phyloP scores from a whole-genome alignment of 2,329 filamentous ascomycete species.

The Fusarium sp. region DNA sequence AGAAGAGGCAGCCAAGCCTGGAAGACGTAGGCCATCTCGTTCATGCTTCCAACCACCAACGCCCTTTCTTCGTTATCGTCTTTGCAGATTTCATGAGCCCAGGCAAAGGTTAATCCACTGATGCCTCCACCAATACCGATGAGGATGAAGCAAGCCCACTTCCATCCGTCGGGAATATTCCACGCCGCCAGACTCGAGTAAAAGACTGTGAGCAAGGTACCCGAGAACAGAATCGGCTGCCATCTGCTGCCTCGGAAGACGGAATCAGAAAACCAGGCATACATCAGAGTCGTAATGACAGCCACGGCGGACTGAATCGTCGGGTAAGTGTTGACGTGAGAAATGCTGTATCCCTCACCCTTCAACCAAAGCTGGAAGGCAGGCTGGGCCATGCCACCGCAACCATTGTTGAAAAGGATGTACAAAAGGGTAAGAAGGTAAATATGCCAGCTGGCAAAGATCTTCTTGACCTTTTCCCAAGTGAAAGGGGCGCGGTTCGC shows the following conservation, averaged over 20 bases:
- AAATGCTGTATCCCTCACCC: conserved; percentile 54
- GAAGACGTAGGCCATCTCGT: conserved; percentile 76
- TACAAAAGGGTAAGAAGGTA: conserved; percentile 70
- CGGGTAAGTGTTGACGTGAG: conserved; percentile 64
- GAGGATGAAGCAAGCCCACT: conserved; percentile 73
- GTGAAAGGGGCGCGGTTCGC: conserved; percentile 56
- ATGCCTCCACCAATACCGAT: conserved; percentile 63
- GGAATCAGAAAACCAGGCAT: conserved; percentile 74
- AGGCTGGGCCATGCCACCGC: conserved; percentile 60
- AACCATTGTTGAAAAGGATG: conserved; percentile 73
- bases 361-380: conserved; percentile 66
- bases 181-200: conserved; percentile 56
- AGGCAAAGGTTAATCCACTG: conserved; percentile 59
- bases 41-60: conserved; percentile 74
- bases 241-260: conserved; percentile 69
- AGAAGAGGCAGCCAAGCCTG: conserved; percentile 77
- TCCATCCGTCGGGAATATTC: conserved; percentile 64
- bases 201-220: conserved; percentile 55
- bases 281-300: conserved; percentile 69
- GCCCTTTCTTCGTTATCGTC: conserved; percentile 73
- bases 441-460: conserved; percentile 74
- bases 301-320: conserved; percentile 67
- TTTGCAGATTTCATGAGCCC: conserved; percentile 63
- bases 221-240: conserved; percentile 71
- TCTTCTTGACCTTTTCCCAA: conserved; percentile 66